Conservation (phyloP, 2,329 filamentous ascomycete species). For the Neonectria coccinea region DNA sequence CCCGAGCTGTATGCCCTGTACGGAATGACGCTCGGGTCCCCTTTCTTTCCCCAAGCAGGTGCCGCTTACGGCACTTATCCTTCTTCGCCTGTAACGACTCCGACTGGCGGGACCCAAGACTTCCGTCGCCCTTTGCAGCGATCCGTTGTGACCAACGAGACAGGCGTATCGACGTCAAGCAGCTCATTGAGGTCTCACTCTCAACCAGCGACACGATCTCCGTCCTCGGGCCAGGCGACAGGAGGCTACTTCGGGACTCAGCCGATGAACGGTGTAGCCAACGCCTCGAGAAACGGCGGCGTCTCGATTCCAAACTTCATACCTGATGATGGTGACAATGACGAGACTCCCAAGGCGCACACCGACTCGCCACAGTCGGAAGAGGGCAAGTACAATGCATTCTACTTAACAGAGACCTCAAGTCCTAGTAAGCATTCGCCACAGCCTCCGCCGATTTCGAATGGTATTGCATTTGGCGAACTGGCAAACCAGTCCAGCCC, state of each 20-base stretch:
- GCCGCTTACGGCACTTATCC: slow-evolving; percentile 65
- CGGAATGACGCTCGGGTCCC: slow-evolving; percentile 54
- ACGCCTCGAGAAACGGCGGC: slow-evolving; percentile 60
- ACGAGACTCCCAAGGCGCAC: slow-evolving; percentile 56
- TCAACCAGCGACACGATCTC: slow-evolving; percentile 69
- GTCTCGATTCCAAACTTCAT: slow-evolving; percentile 67
- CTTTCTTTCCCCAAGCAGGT: slow-evolving; percentile 60
- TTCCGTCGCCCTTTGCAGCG: slow-evolving; percentile 69
- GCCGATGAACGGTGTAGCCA: slow-evolving; percentile 52
- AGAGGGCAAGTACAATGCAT: slow-evolving; percentile 52
- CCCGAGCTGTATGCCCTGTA: slow-evolving; percentile 68
- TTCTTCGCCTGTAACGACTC: slow-evolving; percentile 61
- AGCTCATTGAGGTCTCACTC: slow-evolving; percentile 74
- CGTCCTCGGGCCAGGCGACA: slow-evolving; percentile 45
- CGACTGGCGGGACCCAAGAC: slow-evolving; percentile 58
- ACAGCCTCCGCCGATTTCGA: slow-evolving; percentile 46
- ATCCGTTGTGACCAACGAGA: slow-evolving; percentile 62
- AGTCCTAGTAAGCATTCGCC: slow-evolving; percentile 45
- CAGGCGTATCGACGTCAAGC: slow-evolving; percentile 59
- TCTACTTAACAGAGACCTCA: slow-evolving; percentile 45
- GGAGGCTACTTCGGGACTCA: slow-evolving; percentile 47
- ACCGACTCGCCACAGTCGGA: slow-evolving; percentile 63
- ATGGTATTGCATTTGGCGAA: slow-evolving; percentile 62
- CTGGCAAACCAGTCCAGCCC: slow-evolving; percentile 53
- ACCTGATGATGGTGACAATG: slow-evolving; percentile 64